Evolutionary conservation across 352 stramenopile genomes (phyloP).

Genomic region (Pythium plurisporium): DNA sequence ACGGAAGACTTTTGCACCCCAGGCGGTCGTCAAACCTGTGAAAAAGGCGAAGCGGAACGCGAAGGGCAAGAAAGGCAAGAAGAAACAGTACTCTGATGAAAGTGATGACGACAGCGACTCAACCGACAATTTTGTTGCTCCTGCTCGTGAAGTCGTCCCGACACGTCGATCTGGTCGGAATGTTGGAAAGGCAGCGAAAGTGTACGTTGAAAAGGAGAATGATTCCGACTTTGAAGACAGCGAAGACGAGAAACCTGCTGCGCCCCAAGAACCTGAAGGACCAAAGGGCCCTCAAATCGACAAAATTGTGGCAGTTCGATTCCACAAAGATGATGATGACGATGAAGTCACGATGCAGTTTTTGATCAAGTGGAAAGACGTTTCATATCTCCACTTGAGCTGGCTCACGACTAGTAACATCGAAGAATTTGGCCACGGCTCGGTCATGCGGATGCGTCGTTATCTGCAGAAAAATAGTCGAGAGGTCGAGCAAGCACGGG

Average conservation of each 20-base stretch:
- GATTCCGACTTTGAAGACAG: constrained; percentile 63
- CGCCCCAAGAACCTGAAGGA: constrained; percentile 33
- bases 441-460: constrained; percentile 78
- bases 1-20: constrained; percentile 64
- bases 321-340: constrained; percentile 55
- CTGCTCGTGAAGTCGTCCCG: constrained; percentile 36
- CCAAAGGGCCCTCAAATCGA: constrained; percentile 87
- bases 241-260: constrained; percentile 55
- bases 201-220: constrained; percentile 78
- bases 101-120: constrained; percentile 73
- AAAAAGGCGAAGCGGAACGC: constrained; percentile 55
- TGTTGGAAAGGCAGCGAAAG: constrained; percentile 76
- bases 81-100: constrained; percentile 66
- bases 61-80: constrained; percentile 67
- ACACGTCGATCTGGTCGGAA: constrained; percentile 80
- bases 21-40: constrained; percentile 47
- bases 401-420: constrained; percentile 97
- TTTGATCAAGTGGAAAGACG: constrained; percentile 98
- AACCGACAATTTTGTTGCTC: constrained; percentile 42
- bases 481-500: constrained; percentile 66
- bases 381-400: constrained; percentile 96
- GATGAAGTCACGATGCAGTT: constrained; percentile 91
- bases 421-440: constrained; percentile 76
- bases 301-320: constrained; percentile 89
- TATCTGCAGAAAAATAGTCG: constrained; percentile 87